Conservation (phyloP, 2,329 filamentous ascomycete species). For the Penicillium occitanis region DNA sequence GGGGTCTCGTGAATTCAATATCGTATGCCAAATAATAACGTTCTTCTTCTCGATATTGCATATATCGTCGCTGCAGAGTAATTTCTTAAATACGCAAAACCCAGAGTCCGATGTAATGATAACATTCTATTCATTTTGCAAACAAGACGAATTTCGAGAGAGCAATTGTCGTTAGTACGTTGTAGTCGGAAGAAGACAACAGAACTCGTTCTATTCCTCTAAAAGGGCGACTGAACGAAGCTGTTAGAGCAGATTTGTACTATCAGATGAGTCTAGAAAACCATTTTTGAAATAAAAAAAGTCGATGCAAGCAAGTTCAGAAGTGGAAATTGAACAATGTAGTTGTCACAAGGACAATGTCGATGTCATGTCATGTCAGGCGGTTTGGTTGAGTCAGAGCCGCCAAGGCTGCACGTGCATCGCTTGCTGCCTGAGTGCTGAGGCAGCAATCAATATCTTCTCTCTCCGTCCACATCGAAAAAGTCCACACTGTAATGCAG, state of each 20-base stretch:
- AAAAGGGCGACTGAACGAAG: neutral
- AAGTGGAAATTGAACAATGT: neutral
- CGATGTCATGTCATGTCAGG: neutral
- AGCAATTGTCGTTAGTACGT: neutral
- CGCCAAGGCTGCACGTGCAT: conserved; percentile 11
- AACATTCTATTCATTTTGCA: conserved; percentile 27
- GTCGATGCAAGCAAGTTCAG: too few relatives aligned
- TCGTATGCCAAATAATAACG: conserved; percentile 12
- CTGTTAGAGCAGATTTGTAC: neutral
- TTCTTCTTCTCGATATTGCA: conserved; percentile 17
- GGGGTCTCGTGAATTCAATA: neutral
- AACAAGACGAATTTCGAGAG: neutral
- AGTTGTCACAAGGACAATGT: neutral
- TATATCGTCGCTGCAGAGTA: conserved; percentile 8
- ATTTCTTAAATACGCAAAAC: conserved; percentile 19
- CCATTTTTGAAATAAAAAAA: neutral
- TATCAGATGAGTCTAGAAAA: conserved; percentile 1
- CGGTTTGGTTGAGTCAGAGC: conserved; percentile 4
- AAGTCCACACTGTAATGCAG: neutral
- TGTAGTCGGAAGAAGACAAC: neutral
- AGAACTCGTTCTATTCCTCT: neutral
- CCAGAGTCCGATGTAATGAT: conserved; percentile 20
- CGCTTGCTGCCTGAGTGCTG: neutral
- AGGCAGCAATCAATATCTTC: neutral
- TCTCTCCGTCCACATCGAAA: neutral